These are phyloP conservation scores for Luvunga scandens DNA, from an alignment of 345 rosid genomes.

Conservation along the genomic window DNA sequence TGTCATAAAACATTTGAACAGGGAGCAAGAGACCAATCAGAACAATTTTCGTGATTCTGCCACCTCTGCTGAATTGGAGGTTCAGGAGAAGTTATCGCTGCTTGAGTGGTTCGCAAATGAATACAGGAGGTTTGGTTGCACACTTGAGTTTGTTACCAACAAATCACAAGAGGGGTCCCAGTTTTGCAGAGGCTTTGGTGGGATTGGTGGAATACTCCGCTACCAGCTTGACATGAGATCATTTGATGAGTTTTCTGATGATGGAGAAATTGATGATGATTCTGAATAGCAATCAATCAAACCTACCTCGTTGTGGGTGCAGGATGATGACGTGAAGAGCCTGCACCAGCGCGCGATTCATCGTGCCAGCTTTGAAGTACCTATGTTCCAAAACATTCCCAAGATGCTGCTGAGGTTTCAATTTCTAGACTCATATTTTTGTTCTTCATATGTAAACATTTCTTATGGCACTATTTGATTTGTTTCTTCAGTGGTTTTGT, in stretches of 20 bases:
- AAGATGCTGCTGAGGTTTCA: constrained; percentile 18
- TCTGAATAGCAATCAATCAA: constrained; percentile 74
- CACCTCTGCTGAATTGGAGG: constrained; percentile 46
- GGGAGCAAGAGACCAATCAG: constrained; percentile 57
- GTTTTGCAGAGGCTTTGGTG: constrained; percentile 74
- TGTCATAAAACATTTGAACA: constrained; percentile 47
- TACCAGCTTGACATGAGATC: constrained; percentile 59
- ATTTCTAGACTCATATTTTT: not conserved
- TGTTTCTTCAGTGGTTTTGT: not conserved
- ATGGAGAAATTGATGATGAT: constrained; percentile 44
- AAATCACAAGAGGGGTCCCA: constrained; percentile 74
- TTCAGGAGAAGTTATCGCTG: constrained; percentile 47
- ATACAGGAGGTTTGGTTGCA: constrained; percentile 60
- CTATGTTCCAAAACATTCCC: not conserved
- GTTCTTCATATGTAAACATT: not conserved
- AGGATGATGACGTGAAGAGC: constrained; percentile 34
- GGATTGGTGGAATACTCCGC: constrained; percentile 70
- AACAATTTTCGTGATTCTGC: constrained; percentile 42
- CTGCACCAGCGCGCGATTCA: constrained; percentile 37
- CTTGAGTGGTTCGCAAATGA: constrained; percentile 76
- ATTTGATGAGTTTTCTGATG: constrained; percentile 57
- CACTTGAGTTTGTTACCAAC: constrained; percentile 67
- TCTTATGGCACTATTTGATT: not conserved
- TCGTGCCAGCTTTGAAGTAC: constrained; percentile 21
- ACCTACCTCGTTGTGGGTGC: constrained; percentile 43